These are phyloP conservation scores for Incumbomyces lentus DNA, from an alignment of 2,329 filamentous ascomycete genomes.

Conservation along the genomic window DNA sequence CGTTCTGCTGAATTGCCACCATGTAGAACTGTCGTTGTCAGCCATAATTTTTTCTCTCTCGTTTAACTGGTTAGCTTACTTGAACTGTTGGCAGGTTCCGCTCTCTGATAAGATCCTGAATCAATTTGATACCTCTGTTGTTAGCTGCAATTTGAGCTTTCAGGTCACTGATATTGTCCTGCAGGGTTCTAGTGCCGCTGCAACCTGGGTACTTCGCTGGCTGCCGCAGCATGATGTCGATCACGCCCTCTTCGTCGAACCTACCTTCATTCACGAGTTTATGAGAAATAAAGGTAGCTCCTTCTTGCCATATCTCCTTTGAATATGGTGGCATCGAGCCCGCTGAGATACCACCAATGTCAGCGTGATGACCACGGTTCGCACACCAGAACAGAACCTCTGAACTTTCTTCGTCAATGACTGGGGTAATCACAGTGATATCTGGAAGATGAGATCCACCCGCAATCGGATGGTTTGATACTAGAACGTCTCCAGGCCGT, in stretches of 20 bases:
- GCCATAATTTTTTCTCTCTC: too few species aligned
- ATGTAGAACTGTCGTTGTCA: too few species aligned
- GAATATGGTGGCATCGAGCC: slow-evolving; percentile 77
- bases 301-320: slow-evolving; percentile 54
- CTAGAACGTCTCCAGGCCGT: slow-evolving; percentile 68
- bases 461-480: slow-evolving; percentile 75
- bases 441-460: slow-evolving; percentile 76
- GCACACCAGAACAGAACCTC: slow-evolving; percentile 75
- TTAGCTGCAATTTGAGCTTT: slow-evolving; percentile 83
- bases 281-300: slow-evolving; percentile 53
- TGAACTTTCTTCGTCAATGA: slow-evolving; percentile 54
- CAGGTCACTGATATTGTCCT: slow-evolving; percentile 75
- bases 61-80: too few species aligned
- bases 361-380: slow-evolving; percentile 69
- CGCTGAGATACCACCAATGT: slow-evolving; percentile 73
- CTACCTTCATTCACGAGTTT: slow-evolving; percentile 40
- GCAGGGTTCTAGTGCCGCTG: slow-evolving; percentile 65
- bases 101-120: slow-evolving; percentile 64
- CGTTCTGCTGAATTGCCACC: slow-evolving; percentile 70
- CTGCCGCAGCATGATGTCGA: too few species aligned
- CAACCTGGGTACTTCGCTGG: slow-evolving; percentile 67
- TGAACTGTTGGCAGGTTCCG: slow-evolving; percentile 68
- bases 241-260: slow-evolving; percentile 71
- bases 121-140: slow-evolving; percentile 71
- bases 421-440: slow-evolving; percentile 71